Base-by-base conservation (phyloP, 129 eudicot genomes). In the Heracleum sosnowskyi region DNA sequence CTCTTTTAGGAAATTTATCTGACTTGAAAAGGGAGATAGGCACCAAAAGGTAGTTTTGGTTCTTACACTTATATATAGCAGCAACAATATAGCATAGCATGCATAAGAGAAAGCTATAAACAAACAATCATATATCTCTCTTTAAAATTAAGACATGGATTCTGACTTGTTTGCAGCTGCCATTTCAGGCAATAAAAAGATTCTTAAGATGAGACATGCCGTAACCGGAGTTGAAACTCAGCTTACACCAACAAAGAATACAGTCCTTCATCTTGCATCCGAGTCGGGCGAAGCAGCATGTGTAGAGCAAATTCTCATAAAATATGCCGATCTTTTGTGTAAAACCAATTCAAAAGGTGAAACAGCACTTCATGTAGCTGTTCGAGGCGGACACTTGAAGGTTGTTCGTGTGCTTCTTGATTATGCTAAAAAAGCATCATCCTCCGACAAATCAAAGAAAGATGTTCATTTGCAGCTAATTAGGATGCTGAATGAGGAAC, bases 101-200 rank as follows among this genome's bases (percentile, higher is more conserved):
- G 64, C 68, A 60, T 60, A 60, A 60, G 3, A 60, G 16, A 60
- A 60, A 60, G 13, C 68, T 60, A 34, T 5, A 60, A 26, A 60
- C 11, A n/a, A 60, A 60, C 16, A 60, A 11, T 55, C 33, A 60
- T 10, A 17, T 3, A 11, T 60, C 33, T 9, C 68, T 10, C 9
- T 2, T 26, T 12, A 29, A 13, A 15, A 29, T 1, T 2, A 24
- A 40, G 47, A 53, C 5, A 82, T 82, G 82, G 78, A 82, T 77
- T 44, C 81, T 6, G 75, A n/a, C n/a, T 36, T 78, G 41, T 82
- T 73, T 35, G 74, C 40, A 37, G 85, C 85, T 77, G 85, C 85
- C 41, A 73, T 41, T 77, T 64, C 76, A 12, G 82, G 82, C 68
- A 35, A 60, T 0, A 44, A 16, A 1, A 12, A 73, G 28, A 26